Evolutionary conservation across 345 rosid genomes (phyloP).

Genomic region (Acer negundo): DNA sequence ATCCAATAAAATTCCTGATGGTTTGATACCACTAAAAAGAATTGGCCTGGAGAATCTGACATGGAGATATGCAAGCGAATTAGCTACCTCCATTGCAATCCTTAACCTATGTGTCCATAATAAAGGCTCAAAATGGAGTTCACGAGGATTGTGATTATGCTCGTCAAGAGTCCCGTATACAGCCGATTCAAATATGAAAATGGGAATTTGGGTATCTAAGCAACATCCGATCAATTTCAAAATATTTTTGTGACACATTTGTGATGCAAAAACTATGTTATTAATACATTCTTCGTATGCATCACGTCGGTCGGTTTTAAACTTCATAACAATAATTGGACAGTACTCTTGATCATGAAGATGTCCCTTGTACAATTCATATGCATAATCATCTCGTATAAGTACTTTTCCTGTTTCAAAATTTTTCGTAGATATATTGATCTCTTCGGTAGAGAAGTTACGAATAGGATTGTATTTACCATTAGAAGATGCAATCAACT

Average conservation of each 20-base stretch:
- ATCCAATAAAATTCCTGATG: neutral
- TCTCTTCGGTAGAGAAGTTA: slow-evolving; percentile 15
- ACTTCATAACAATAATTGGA: neutral
- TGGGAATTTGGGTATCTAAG: slow-evolving; percentile 10
- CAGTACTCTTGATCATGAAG: slow-evolving; percentile 1
- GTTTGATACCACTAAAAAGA: neutral
- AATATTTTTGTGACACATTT: slow-evolving; percentile 14
- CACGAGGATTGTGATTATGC: neutral
- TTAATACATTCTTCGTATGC: neutral
- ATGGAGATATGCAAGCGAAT: slow-evolving; percentile 22
- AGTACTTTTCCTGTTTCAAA: too few species aligned
- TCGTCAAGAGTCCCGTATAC: neutral
- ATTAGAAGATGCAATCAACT: neutral
- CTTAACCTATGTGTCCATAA: slow-evolving; percentile 19
- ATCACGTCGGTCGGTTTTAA: neutral
- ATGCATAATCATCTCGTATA: neutral
- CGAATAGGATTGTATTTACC: slow-evolving; percentile 19
- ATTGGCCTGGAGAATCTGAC: slow-evolving; percentile 12
- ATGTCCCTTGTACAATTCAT: slow-evolving; percentile 3
- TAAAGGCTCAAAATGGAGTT: neutral
- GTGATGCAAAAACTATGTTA: slow-evolving; percentile 1
- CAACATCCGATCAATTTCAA: slow-evolving; percentile 1
- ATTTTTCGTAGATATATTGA: too few species aligned
- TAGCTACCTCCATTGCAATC: slow-evolving; percentile 18
- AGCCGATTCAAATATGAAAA: slow-evolving; percentile 12